These are phyloP conservation scores for Debaryomycetaceae sp. DNA, from an alignment of 1,139 yeast species.

Conservation along the genomic window DNA sequence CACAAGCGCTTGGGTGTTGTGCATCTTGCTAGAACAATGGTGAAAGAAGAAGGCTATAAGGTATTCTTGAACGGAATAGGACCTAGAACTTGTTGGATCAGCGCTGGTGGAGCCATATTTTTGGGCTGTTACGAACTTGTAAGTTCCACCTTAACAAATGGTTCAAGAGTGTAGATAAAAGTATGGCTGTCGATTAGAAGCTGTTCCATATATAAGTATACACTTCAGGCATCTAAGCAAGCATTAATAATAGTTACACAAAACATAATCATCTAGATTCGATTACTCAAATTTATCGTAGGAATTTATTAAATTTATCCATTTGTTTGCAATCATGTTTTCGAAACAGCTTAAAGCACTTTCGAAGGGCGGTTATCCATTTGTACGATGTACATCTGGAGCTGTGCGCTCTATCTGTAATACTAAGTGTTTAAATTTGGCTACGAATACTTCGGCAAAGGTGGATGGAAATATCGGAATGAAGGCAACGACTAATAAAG, in stretches of 20 bases:
- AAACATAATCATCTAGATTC: no score
- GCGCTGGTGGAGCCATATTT: conserved; percentile 97
- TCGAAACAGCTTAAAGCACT: neutral
- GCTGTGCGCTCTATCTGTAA: neutral
- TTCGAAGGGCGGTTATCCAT: neutral
- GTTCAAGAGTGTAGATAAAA: no score
- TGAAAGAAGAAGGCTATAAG: conserved; percentile 59
- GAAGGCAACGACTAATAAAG: conserved; percentile 4
- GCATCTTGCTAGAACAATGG: conserved; percentile 44
- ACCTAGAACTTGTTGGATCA: conserved; percentile 95
- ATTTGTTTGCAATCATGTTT: neutral
- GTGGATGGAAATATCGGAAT: conserved; percentile 11
- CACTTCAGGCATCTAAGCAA: no score
- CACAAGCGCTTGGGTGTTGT: conserved; percentile 46
- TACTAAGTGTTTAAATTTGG: conserved; percentile 3
- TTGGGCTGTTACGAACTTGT: conserved; percentile 89
- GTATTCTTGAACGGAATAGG: conserved; percentile 84
- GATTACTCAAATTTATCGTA: no score
- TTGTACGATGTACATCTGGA: neutral
- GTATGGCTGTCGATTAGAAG: no score
- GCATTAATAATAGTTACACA: no score
- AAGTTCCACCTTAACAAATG: neutral
- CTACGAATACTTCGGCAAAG: conserved; percentile 8
- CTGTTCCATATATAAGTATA: no score
- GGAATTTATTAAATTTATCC: no score